phyloP scores from a whole-genome alignment of 1,139 yeast species.

The Saccharomyces hybrid region DNA sequence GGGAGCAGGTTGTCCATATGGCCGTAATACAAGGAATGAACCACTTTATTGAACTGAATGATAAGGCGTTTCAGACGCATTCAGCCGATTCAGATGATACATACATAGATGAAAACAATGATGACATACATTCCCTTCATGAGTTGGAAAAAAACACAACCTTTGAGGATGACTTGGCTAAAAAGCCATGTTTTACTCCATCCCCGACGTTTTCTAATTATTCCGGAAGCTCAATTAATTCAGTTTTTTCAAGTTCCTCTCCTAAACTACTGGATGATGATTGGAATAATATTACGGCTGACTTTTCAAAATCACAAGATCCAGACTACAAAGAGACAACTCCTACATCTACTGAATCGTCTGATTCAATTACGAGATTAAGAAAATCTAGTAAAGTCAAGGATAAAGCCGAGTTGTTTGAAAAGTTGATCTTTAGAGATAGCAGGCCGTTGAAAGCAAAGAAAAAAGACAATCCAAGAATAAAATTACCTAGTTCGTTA shows the following conservation, averaged over 20 bases:
- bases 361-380: constrained; percentile 18
- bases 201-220: constrained; percentile 21
- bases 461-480: constrained; percentile 6
- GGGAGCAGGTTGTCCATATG: not conserved
- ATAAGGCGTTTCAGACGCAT: not conserved
- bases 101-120: constrained; percentile 3
- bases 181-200: constrained; percentile 6
- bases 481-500: not conserved
- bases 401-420: constrained; percentile 30
- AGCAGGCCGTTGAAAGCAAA: not conserved
- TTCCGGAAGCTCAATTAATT: constrained; percentile 24
- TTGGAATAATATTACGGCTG: constrained; percentile 21
- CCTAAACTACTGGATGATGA: constrained; percentile 19
- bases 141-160: not conserved
- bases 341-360: constrained; percentile 7
- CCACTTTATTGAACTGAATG: not conserved
- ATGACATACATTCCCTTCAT: constrained; percentile 7
- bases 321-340: constrained; percentile 2
- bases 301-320: constrained; percentile 4
- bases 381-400: constrained; percentile 28
- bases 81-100: not conserved
- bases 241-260: constrained; percentile 24
- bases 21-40: not conserved
- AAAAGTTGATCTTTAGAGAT: constrained; percentile 18
- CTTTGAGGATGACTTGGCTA: not conserved